phyloP scores from a whole-genome alignment of 208 protist species.

The Trypanosoma grayi region DNA sequence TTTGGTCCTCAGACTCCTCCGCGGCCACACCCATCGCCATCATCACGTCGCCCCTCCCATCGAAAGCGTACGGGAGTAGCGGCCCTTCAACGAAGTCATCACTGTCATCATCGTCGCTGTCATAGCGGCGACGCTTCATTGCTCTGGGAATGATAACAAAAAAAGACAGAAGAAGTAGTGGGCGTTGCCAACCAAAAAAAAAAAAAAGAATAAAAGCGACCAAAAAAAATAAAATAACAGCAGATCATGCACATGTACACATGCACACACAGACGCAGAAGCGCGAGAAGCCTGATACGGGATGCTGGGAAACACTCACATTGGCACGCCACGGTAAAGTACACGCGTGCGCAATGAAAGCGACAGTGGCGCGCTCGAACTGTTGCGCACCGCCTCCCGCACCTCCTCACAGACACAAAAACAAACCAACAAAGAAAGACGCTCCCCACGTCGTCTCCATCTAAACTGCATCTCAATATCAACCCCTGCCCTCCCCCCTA shows the following conservation, averaged over 20 bases:
- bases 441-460: no score
- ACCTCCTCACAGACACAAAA: neutral
- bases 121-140: slow-evolving; percentile 68
- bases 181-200: neutral
- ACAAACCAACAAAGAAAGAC: no score
- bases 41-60: slow-evolving; percentile 24
- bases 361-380: no score
- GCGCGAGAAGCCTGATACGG: neutral
- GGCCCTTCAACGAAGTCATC: slow-evolving; percentile 19
- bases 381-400: no score
- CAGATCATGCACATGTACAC: neutral
- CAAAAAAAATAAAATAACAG: neutral
- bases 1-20: slow-evolving; percentile 15
- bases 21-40: slow-evolving; percentile 30
- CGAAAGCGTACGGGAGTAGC: slow-evolving; percentile 37
- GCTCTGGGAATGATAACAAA: neutral
- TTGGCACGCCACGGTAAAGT: neutral
- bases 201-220: neutral
- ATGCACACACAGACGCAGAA: neutral
- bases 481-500: neutral
- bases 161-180: neutral
- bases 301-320: neutral
- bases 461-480: neutral
- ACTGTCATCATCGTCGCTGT: slow-evolving; percentile 82
- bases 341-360: no score